Percentiles rank a stretch among this genome's conserved stretches.
phyloP scores from a whole-genome alignment of 495 filamentous ascomycete genomes.

The Aspergillus biplanus region DNA sequence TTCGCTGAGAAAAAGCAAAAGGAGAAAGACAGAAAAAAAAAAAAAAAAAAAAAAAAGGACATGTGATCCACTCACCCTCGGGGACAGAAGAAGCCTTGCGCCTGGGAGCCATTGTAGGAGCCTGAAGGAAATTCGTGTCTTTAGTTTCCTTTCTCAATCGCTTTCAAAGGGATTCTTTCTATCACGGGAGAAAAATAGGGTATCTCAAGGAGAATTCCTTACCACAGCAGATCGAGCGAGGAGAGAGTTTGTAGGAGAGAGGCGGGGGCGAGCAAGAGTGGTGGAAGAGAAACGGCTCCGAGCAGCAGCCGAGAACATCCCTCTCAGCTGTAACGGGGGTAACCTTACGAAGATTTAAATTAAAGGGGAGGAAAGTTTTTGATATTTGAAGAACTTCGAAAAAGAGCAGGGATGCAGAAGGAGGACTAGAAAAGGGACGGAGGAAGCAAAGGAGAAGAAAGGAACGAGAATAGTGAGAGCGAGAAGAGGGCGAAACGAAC shows the following conservation, averaged over 20 bases:
- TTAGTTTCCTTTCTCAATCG: not conserved
- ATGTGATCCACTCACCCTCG: constrained; percentile 48
- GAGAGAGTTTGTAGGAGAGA: constrained; percentile 42
- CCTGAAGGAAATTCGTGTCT: constrained; percentile 29
- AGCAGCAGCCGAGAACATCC: constrained; percentile 54
- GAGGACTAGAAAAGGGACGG: constrained; percentile 23
- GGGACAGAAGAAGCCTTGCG: constrained; percentile 52
- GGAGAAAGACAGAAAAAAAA: not conserved
- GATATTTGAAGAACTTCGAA: constrained; percentile 16
- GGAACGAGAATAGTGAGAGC: constrained; percentile 14
- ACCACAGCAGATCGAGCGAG: constrained; percentile 43
- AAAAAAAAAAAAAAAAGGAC: constrained; percentile 9
- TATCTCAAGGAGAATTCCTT: constrained; percentile 26
- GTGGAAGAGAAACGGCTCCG: constrained; percentile 49
- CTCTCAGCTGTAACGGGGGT: constrained; percentile 32
- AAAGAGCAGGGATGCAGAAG: constrained; percentile 19
- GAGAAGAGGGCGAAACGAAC: constrained; percentile 17
- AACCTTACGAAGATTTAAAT: constrained; percentile 16
- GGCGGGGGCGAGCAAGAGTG: constrained; percentile 45
- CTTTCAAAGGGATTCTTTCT: not conserved
- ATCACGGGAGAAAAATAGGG: no score
- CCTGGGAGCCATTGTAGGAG: constrained; percentile 47
- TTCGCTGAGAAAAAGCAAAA: not conserved
- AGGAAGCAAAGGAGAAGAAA: constrained; percentile 18
- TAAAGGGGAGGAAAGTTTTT: constrained; percentile 14